phyloP scores from a whole-genome alignment of 176 grass and related monocot species.

The Paspalum vaginatum region DNA sequence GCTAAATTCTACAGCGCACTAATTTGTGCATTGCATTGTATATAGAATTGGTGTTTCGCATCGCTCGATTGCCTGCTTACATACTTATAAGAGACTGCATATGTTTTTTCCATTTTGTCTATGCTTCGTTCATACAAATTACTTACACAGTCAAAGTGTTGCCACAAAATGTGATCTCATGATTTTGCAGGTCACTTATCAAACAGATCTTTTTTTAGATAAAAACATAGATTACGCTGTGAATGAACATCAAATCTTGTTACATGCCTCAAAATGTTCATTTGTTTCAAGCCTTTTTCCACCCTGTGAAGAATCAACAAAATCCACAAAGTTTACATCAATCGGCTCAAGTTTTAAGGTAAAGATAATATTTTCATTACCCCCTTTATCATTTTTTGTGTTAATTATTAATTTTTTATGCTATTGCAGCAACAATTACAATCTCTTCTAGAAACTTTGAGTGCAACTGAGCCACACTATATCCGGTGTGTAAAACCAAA shows the following conservation, averaged over 20 bases:
- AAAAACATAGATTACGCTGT: constrained; percentile 99
- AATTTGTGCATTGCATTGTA: too few relatives aligned
- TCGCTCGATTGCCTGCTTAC: too few relatives aligned
- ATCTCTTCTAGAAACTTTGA: constrained; percentile 87
- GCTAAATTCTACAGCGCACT: too few relatives aligned
- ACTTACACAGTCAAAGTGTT: neutral
- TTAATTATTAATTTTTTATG: constrained; percentile 30
- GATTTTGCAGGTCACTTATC: constrained; percentile 77
- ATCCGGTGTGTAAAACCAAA: constrained; percentile 94
- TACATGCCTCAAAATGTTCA: constrained; percentile 78
- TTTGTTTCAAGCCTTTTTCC: constrained; percentile 95
- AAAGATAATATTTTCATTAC: constrained; percentile 20
- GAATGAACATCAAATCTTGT: constrained; percentile 85
- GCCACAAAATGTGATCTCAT: constrained; percentile 21
- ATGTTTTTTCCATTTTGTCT: neutral
- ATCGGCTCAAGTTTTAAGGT: constrained; percentile 96
- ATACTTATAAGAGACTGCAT: too few relatives aligned
- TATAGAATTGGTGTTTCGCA: too few relatives aligned
- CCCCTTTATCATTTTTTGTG: neutral
- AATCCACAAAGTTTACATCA: constrained; percentile 90
- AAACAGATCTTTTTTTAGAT: constrained; percentile 90
- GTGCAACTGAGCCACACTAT: constrained; percentile 89
- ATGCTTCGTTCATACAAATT: neutral
- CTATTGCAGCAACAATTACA: constrained; percentile 94
- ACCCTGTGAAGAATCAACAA: constrained; percentile 79